phyloP scores from a whole-genome alignment of 2,329 filamentous ascomycete genomes.

The Corinectria fuckeliana region DNA sequence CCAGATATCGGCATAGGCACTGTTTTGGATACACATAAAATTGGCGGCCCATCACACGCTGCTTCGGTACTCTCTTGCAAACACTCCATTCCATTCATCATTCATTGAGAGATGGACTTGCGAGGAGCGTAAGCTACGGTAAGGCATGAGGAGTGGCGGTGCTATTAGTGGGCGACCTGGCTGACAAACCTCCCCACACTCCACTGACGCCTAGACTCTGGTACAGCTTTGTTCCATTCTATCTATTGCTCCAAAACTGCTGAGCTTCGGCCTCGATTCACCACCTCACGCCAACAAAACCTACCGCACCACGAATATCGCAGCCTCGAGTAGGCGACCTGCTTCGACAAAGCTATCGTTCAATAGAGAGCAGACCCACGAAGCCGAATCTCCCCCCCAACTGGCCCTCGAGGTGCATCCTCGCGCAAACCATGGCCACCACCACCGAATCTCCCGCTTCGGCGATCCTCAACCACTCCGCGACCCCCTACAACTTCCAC shows the following conservation, averaged over 20 bases:
- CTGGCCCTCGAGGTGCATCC: conserved; percentile 21
- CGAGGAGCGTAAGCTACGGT: background rate
- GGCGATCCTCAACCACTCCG: conserved; percentile 63
- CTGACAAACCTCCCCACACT: conserved; percentile 22
- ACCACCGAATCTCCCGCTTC: conserved; percentile 41
- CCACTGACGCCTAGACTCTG: conserved; percentile 4
- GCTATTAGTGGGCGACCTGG: conserved; percentile 9
- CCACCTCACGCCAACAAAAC: conserved; percentile 1
- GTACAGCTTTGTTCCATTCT: conserved; percentile 4
- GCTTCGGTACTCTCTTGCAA: background rate
- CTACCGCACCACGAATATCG: background rate
- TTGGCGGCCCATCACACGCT: background rate
- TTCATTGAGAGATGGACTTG: background rate
- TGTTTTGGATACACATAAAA: background rate
- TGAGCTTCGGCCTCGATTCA: conserved; percentile 11
- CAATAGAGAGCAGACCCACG: background rate
- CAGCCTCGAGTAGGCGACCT: background rate
- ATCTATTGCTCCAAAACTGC: conserved; percentile 13
- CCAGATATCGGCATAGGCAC: background rate
- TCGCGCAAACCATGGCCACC: conserved; percentile 39
- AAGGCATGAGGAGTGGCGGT: conserved; percentile 6
- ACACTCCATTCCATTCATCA: background rate
- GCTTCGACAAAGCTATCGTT: background rate
- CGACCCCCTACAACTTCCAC: conserved; percentile 72
- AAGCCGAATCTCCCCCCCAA: background rate